A percentile compares a stretch with the other conserved stretches of the same genome.
phyloP scores from a whole-genome alignment of 208 protist genomes.

The Jaenimonas drosophilae region DNA sequence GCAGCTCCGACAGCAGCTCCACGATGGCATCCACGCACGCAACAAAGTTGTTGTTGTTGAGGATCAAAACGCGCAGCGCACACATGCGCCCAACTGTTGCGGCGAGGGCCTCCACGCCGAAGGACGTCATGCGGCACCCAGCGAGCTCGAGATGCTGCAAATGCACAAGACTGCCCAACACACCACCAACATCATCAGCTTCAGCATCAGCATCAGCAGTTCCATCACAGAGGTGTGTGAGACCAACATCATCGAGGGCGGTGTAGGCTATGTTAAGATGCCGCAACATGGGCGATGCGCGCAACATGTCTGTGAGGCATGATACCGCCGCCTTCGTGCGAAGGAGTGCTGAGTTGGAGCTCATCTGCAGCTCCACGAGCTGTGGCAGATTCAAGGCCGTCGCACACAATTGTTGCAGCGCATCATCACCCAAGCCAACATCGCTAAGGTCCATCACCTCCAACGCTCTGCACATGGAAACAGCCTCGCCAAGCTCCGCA shows the following conservation, averaged over 20 bases:
- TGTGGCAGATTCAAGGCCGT: conserved; percentile 11
- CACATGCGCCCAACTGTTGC: conserved; percentile 20
- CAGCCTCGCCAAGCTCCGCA: conserved; percentile 31
- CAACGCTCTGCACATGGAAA: conserved; percentile 34
- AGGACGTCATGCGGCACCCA: conserved; percentile 20
- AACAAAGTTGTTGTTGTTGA: conserved; percentile 31
- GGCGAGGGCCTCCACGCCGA: conserved; percentile 57
- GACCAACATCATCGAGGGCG: conserved; percentile 46
- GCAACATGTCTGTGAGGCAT: conserved; percentile 27
- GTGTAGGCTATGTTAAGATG: conserved; percentile 61
- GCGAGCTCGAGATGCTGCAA: conserved; percentile 39
- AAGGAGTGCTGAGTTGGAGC: conserved; percentile 53
- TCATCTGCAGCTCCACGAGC: conserved; percentile 34
- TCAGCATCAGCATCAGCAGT: not conserved
- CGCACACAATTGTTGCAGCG: conserved; percentile 8
- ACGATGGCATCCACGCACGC: not conserved
- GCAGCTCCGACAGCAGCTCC: too few relatives aligned
- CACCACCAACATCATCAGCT: conserved; percentile 7
- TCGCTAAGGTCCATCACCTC: conserved; percentile 42
- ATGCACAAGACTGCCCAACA: conserved; percentile 18
- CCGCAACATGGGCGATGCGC: conserved; percentile 11
- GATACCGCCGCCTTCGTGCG: conserved; percentile 19
- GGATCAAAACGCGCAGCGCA: conserved; percentile 26
- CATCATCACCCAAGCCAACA: conserved; percentile 27
- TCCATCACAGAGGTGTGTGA: conserved; percentile 61